A percentile compares a stretch with the other conserved stretches of the same genome.
Evolutionary conservation across 2,329 filamentous ascomycete species (phyloP).

Genomic region (Verruconis gallopava): DNA sequence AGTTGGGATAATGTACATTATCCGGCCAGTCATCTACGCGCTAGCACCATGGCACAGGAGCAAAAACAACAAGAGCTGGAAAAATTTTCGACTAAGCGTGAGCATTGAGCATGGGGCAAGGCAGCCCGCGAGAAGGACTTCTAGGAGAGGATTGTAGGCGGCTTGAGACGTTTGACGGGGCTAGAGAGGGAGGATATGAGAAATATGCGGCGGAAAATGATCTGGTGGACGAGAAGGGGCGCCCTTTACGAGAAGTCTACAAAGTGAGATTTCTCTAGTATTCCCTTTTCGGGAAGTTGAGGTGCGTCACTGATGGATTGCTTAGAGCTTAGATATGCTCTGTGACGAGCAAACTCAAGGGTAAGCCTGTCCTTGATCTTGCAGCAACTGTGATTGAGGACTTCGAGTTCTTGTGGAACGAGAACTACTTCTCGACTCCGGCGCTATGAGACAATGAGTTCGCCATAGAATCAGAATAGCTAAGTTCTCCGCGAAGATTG

Average conservation of each 20-base stretch:
- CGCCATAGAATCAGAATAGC: no score
- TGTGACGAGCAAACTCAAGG: constrained; percentile 55
- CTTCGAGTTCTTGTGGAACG: constrained; percentile 96
- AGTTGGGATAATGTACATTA: constrained; percentile 83
- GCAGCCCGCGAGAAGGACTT: constrained; percentile 62
- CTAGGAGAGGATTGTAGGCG: constrained; percentile 49
- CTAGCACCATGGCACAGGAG: constrained; percentile 63
- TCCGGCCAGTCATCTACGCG: constrained; percentile 80
- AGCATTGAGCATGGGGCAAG: constrained; percentile 76
- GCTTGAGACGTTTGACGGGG: constrained; percentile 63
- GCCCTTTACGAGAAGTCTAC: constrained; percentile 92
- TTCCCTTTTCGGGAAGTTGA: no score
- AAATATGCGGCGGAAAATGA: constrained; percentile 78
- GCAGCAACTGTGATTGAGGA: constrained; percentile 81
- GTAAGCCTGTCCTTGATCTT: constrained; percentile 65
- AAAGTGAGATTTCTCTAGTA: constrained; percentile 35
- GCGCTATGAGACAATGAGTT: constrained; percentile 36
- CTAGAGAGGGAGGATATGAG: constrained; percentile 83
- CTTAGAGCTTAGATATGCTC: constrained; percentile 50
- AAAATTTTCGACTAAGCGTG: constrained; percentile 80
- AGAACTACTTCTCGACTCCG: constrained; percentile 76
- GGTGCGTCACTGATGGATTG: no score
- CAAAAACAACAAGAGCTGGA: constrained; percentile 67
- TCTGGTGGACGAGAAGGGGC: constrained; percentile 95
- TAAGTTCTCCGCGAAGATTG: no score